phyloP scores from a whole-genome alignment of 2,329 filamentous ascomycete genomes.

The Colletotrichum lini region DNA sequence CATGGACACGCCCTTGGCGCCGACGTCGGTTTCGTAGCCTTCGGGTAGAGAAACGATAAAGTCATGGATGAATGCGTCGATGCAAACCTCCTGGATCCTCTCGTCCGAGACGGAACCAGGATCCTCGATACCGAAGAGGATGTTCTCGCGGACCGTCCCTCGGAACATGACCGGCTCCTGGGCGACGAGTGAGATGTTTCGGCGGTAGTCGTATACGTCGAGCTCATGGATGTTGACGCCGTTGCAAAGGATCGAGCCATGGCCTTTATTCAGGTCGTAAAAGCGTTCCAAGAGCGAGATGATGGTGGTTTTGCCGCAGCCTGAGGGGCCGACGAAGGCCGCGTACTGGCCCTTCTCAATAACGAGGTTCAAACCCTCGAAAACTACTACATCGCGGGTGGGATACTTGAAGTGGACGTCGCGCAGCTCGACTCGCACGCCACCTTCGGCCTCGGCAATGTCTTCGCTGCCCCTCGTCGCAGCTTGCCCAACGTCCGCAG shows the following conservation, averaged over 20 bases:
- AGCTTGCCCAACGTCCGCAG: conserved; percentile 53
- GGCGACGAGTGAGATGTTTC: conserved; percentile 62
- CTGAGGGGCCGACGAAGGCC: conserved; percentile 61
- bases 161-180: conserved; percentile 67
- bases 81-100: conserved; percentile 49
- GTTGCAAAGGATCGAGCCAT: conserved; percentile 57
- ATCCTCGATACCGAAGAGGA: conserved; percentile 58
- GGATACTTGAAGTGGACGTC: conserved; percentile 46
- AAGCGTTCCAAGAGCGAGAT: conserved; percentile 69
- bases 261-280: conserved; percentile 64
- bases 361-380: conserved; percentile 45
- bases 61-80: conserved; percentile 68
- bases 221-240: conserved; percentile 53
- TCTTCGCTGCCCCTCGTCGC: conserved; percentile 47
- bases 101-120: conserved; percentile 52
- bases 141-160: conserved; percentile 64
- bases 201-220: conserved; percentile 58
- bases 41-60: conserved; percentile 66
- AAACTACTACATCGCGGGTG: conserved; percentile 45
- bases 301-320: conserved; percentile 67
- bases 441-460: conserved; percentile 35
- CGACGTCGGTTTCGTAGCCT: conserved; percentile 62
- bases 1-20: conserved; percentile 70
- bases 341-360: conserved; percentile 59
- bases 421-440: conserved; percentile 43